phyloP scores from a whole-genome alignment of 2,329 filamentous ascomycete species.

The Verruconis gallopava region DNA sequence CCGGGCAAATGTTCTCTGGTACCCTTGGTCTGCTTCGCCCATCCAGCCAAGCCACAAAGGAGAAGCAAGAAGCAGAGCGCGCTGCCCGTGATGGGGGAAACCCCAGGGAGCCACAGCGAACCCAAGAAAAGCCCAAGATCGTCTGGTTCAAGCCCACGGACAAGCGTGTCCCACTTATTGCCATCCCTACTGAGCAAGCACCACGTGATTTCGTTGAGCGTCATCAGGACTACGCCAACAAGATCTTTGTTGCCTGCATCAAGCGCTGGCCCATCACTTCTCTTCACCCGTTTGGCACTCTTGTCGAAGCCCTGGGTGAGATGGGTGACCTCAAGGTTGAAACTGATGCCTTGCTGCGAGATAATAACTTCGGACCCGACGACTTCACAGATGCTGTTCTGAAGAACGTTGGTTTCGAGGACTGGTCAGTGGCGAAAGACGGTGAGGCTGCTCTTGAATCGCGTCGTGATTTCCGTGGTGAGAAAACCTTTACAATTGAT shows the following conservation, averaged over 20 bases:
- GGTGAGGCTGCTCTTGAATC: slow-evolving; percentile 58
- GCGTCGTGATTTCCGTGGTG: slow-evolving; percentile 80
- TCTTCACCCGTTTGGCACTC: slow-evolving; percentile 94
- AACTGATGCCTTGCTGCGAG: slow-evolving; percentile 87
- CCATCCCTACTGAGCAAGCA: slow-evolving; percentile 95
- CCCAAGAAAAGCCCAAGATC: slow-evolving; percentile 97
- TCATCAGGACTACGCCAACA: slow-evolving; percentile 92
- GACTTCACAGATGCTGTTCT: slow-evolving; percentile 95
- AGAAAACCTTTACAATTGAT: slow-evolving; percentile 85
- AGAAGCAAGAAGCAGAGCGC: slow-evolving; percentile 96
- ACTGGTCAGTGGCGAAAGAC: slow-evolving; percentile 80
- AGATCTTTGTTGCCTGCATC: slow-evolving; percentile 97
- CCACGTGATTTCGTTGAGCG: slow-evolving; percentile 97
- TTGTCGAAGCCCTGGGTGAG: slow-evolving; percentile 90
- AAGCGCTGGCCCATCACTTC: slow-evolving; percentile 99
- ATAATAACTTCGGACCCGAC: slow-evolving; percentile 97
- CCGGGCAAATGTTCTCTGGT: slow-evolving; percentile 97
- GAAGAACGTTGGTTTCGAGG: slow-evolving; percentile 80
- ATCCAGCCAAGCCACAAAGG: slow-evolving; percentile 96
- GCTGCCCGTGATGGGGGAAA: slow-evolving; percentile 72
- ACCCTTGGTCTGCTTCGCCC: slow-evolving; percentile 87
- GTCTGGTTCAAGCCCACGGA: slow-evolving; percentile 99
- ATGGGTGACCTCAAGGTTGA: slow-evolving; percentile 98
- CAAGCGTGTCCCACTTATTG: slow-evolving; percentile 95
- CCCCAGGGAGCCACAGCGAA: slow-evolving; percentile 64